These are phyloP conservation scores for Bacidia gigantensis DNA, from an alignment of 495 filamentous ascomycete species.

Conservation along the genomic window DNA sequence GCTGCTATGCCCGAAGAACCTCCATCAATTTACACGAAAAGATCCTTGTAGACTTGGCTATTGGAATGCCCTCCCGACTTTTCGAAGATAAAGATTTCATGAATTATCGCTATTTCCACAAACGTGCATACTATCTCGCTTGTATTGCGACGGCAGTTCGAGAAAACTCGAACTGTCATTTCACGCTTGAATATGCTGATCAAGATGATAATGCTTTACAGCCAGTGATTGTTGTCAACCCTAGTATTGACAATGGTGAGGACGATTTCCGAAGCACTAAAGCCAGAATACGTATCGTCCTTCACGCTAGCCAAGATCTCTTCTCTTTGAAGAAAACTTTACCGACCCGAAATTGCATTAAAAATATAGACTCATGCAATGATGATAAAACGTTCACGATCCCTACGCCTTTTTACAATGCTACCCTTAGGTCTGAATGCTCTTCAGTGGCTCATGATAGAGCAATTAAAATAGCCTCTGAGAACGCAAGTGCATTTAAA, in stretches of 20 bases:
- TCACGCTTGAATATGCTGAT: slow-evolving; percentile 48
- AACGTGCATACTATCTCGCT: slow-evolving; percentile 82
- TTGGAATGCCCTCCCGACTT: slow-evolving; percentile 64
- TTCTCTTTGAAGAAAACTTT: slow-evolving; percentile 57
- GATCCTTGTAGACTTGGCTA: slow-evolving; percentile 62
- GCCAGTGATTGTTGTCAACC: slow-evolving; percentile 51
- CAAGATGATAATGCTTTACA: slow-evolving; percentile 67
- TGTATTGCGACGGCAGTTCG: slow-evolving; percentile 58
- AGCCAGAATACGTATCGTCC: slow-evolving; percentile 57
- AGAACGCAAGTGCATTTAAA: slow-evolving; percentile 54
- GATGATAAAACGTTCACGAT: slow-evolving; percentile 1
- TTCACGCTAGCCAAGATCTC: slow-evolving; percentile 46
- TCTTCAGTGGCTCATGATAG: slow-evolving; percentile 59
- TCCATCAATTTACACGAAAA: slow-evolving; percentile 45
- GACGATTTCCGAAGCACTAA: neutral
- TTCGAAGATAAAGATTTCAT: slow-evolving; percentile 93
- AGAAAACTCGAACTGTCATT: slow-evolving; percentile 33
- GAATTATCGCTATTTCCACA: slow-evolving; percentile 88
- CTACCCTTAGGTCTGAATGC: slow-evolving; percentile 65
- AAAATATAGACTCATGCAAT: slow-evolving; percentile 24
- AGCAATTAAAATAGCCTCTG: slow-evolving; percentile 48
- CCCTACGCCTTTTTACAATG: slow-evolving; percentile 81
- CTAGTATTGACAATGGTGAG: slow-evolving; percentile 17
- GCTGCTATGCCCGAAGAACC: slow-evolving; percentile 70
- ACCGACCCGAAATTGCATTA: slow-evolving; percentile 57